Evolutionary conservation across 306 rosid genomes (phyloP), one percentile per base, ranked within the genome.

Genomic region (Glycyrrhiza uralensis): DNA sequence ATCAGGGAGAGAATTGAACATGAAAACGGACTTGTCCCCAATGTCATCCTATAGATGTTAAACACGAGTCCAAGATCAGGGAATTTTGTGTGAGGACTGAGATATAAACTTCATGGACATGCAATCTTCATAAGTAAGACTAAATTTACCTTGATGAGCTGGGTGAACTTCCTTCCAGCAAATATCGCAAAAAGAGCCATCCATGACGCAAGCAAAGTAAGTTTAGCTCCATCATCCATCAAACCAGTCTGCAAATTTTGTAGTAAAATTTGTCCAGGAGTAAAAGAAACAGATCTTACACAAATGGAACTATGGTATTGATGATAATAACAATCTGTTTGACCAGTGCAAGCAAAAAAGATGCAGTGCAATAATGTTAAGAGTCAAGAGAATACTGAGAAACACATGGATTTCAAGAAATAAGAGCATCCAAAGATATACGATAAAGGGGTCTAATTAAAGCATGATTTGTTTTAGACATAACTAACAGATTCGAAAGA

Each of bases 21-120:
- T 77, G 88, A 91, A 93, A 51, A 93, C 96, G 8, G 97, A 91
- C 79, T 91, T 93, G 83, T 93, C 98, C 4, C 98, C 96, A 10
- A 89, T 89, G 81, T 93, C 98, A 83, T 89, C 98, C 96, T 91
- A 35, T 42, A 66, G 69, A 79, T 75, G 71, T 35, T 19, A 75
- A 50, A 51, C 51, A 72, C 2, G 11, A 70, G 51, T 58, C 71
- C 67, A 42, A 45, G 14, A 59, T 79, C 56, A 79, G 18, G 59
- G 46, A 54, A n/a, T 44, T 52, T 45, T 46, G 69, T 35, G 60
- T 2, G 10, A 30, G 33, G 19, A 36, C 20, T 12, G 6, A 33
- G 46, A 46, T 29, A 55, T 49, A 11, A 33, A 68, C 57, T 28
- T 17, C 35, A 32, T 24, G 46, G 44, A 14, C 18, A 66, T n/a